Evolutionary conservation across 108 stramenopile species (phyloP).

Genomic region (Cyclotella choctawhatcheeana): DNA sequence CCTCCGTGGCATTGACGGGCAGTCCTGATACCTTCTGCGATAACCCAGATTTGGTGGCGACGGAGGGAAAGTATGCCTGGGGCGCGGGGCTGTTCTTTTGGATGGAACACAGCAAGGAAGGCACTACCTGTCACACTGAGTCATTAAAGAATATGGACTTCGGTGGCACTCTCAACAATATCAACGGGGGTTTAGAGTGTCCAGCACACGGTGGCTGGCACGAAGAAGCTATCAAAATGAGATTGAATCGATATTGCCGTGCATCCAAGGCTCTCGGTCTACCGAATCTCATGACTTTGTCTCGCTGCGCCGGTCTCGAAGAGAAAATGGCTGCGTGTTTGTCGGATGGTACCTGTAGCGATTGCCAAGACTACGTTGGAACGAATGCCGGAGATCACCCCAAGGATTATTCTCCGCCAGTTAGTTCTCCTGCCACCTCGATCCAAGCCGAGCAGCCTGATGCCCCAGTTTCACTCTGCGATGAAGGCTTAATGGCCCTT

Average conservation of each 20-base stretch:
- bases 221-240: conserved; percentile 33
- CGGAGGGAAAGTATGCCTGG: conserved; percentile 37
- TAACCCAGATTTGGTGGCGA: conserved; percentile 36
- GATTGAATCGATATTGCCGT: conserved; percentile 40
- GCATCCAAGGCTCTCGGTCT: conserved; percentile 30
- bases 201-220: conserved; percentile 45
- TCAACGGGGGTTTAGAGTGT: conserved; percentile 27
- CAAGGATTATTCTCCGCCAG: conserved; percentile 3
- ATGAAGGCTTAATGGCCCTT: conserved; percentile 16
- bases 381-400: conserved; percentile 26
- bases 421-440: neutral
- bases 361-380: conserved; percentile 33
- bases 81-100: conserved; percentile 40
- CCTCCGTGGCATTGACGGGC: conserved; percentile 30
- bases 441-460: neutral
- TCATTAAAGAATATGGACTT: conserved; percentile 22
- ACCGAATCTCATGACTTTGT: conserved; percentile 27
- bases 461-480: conserved; percentile 2
- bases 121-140: conserved; percentile 34
- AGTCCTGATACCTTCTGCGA: conserved; percentile 32
- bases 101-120: conserved; percentile 43
- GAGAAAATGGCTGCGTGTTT: conserved; percentile 23
- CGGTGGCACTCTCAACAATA: conserved; percentile 41
- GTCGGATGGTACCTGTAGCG: conserved; percentile 22
- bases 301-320: conserved; percentile 28